Evolutionary conservation across 2,329 filamentous ascomycete genomes (phyloP), one percentile per base, ranked within the genome.

Genomic region (Botryotinia convoluta): DNA sequence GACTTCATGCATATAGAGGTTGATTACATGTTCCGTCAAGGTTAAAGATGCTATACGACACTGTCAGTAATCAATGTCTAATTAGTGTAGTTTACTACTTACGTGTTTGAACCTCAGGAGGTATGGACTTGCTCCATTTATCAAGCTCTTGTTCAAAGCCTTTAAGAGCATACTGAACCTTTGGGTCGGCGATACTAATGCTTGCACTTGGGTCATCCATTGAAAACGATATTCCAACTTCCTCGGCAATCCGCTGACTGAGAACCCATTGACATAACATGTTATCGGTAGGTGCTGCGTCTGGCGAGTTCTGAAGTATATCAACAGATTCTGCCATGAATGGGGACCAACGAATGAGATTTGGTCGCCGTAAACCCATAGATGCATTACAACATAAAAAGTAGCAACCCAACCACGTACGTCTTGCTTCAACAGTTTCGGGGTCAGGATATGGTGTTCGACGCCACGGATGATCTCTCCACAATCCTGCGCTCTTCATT

Each of bases 1-100:
- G 69, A 89, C 84, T 79, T 90, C 89, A 77, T 90, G 87, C 76
- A 90, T 85, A 77, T 88, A 90, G 4, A 90, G 82, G 73, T 85
- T 86, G 59, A 88, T 78, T 16, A 86, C 83, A 76, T 86, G 83
- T 74, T 87, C 84, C n/a, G 85, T 85, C 76, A 90, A 83, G 65
- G 82, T 82, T 74, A 89, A 77, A 14, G 84, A 79, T 22, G 83
- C 86, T 85, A 79, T 75, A n/a, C 14, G 54, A 26, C 29, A 45
- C 76, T 72, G 77, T 75, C 51, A 60, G 59, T 57, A 61, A 39
- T 16, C 57, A 29, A 54, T 73, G 39, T n/a, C n/a, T 51, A 45
- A n/a, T 26, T 20, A 29, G 10, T 39, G 37, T 22, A 37, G 22
- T 42, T n/a, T 48, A 35, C 26, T 37, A 75, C 80, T 78, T 77